These are phyloP conservation scores for Penicillium canariense DNA, from an alignment of 495 filamentous ascomycete species.

Conservation along the genomic window DNA sequence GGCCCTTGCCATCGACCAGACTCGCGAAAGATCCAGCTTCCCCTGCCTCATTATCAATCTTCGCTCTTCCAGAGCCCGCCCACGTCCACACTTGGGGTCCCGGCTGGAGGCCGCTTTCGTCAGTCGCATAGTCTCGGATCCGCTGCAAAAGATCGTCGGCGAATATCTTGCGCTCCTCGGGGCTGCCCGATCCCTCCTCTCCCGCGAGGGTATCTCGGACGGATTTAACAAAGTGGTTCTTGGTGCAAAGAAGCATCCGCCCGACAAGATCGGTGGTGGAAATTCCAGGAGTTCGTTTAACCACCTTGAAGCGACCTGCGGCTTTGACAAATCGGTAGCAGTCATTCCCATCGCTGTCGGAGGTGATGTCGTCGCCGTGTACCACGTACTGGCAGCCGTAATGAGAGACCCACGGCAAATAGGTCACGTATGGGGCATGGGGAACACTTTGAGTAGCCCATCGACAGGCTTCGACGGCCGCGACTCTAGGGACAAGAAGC, in stretches of 20 bases:
- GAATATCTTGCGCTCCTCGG: constrained; percentile 58
- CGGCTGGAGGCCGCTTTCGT: constrained; percentile 68
- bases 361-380: constrained; percentile 88
- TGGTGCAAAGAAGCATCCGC: constrained; percentile 92
- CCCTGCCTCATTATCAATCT: constrained; percentile 47
- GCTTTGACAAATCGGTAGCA: constrained; percentile 97
- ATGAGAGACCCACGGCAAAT: constrained; percentile 86
- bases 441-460: constrained; percentile 85
- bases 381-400: constrained; percentile 93
- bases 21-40: constrained; percentile 57
- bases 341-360: constrained; percentile 81
- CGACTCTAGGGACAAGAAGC: constrained; percentile 46
- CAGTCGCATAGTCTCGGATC: constrained; percentile 81
- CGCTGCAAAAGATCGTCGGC: constrained; percentile 65
- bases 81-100: constrained; percentile 80
- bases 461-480: constrained; percentile 89
- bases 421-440: constrained; percentile 91
- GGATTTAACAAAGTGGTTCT: constrained; percentile 80
- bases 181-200: constrained; percentile 65
- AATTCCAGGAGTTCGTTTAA: constrained; percentile 94
- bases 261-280: constrained; percentile 97
- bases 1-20: constrained; percentile 63
- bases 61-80: constrained; percentile 54
- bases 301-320: constrained; percentile 86
- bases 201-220: constrained; percentile 65